Base-by-base conservation (phyloP, 1,284 basidiomycete genomes). In the Tremellales sp. region DNA sequence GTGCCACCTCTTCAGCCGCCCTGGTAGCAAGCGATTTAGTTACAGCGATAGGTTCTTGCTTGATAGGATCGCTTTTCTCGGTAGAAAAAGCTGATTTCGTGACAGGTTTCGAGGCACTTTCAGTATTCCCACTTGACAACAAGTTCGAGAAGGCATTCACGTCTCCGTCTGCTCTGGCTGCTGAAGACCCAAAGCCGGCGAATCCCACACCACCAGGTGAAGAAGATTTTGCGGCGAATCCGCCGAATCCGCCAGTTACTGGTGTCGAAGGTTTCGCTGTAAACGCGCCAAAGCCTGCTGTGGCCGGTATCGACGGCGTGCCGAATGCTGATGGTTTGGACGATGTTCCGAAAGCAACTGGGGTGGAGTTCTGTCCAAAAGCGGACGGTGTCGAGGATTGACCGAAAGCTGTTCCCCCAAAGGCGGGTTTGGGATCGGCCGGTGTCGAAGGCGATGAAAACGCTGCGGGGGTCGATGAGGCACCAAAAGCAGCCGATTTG, bases 231-330 rank as follows among this genome's bases (percentile, higher is more conserved):
- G 51, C 40, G 4, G 58, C 61, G 37, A 71, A 71, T 1, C 57
- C 61, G 5, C 66, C 62, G 42, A 68, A 70, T 1, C 68, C 68
- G 21, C 68, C 68, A 0, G 57, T n/a, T n/a, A n/a, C n/a, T n/a
- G n/a, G n/a, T n/a, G n/a, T n/a, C n/a, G n/a, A n/a, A n/a, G n/a
- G n/a, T n/a, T n/a, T n/a, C n/a, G n/a, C n/a, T n/a, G n/a, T n/a
- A 54, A 32, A 66, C 61, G 29, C 40, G 8, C 51, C 54, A 33
- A 60, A 44, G 2, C 40, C 22, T 19, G 54, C 24, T n/a, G 50
- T 27, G 10, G 34, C 28, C 6, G 57, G 45, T 10, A 34, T 37
- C 2, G 51, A 42, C n/a, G 48, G 9, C 39, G 45, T 43, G 5
- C 53, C 57, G 29, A 57, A 55, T 3, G 38, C 53, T 26, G 47